Evolutionary conservation across 2,329 filamentous ascomycete genomes (phyloP), one percentile per base, ranked within the genome.

Genomic region (Sporothrix brasiliensis): DNA sequence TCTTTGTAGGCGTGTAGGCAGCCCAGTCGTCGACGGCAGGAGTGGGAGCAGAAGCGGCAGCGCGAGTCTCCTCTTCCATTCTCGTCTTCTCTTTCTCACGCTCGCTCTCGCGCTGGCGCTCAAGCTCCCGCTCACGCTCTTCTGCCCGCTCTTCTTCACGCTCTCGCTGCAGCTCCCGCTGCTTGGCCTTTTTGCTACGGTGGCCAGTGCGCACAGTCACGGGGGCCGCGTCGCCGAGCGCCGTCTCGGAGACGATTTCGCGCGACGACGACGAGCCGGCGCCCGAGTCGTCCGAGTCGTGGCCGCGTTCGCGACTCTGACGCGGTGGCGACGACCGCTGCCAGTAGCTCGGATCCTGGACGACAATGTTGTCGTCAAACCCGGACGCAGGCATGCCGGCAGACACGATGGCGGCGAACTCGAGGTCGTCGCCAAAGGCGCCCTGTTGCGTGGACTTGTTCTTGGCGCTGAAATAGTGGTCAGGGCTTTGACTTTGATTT

Each of bases 351-450:
- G 87, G 86, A 74, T 92, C 85, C 60, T 91, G 83, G 49, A 91
- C 89, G 60, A 92, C 88, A 70, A 92, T 87, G 53, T 90, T 85
- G 4, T 89, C 87, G 75, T 92, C 86, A 73, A 93, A 92, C 0
- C 91, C 91, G 60, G 88, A 86, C n/a, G 88, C 85, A 76, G 89
- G 81, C 65, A 92, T 82, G 1, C 88, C 89, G 63, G 90, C 91
- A 70, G 90, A 89, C 61, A 92, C 79, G 3, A 86, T 88, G 39
- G 90, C 91, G 9, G 89, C 87, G 74, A 93, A 92, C 67, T 88
- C 88, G 10, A 90, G 80, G 74, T 92, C 91, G 70, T 89, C 86
- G 1, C 81, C 86, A n/a, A 49, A 70, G 19, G 7, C 16, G 10
- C 47, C 30, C 9, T 50, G 27, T 11, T 56, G 44, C 7, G 69